These are phyloP conservation scores for Lanzia echinophila DNA, from an alignment of 2,329 filamentous ascomycete genomes.

Conservation along the genomic window DNA sequence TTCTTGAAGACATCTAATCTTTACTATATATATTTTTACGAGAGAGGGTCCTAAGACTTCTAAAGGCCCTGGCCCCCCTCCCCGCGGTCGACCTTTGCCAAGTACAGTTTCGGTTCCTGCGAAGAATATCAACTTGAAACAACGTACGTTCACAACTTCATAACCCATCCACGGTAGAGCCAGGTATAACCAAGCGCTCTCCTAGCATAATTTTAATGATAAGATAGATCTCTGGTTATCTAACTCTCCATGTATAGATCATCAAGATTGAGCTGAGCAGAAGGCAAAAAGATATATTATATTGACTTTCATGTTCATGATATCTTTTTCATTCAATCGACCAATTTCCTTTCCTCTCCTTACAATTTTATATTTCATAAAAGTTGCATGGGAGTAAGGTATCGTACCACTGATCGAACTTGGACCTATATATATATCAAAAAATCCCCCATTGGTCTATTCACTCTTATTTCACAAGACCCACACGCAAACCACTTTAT, in stretches of 20 bases:
- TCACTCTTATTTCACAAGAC: not conserved
- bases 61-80: not conserved
- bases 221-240: not conserved
- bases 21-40: too few species aligned
- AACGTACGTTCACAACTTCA: conserved; percentile 2
- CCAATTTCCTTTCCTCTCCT: conserved; percentile 10
- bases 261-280: too few species aligned
- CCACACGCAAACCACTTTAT: conserved; percentile 6
- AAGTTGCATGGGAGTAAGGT: conserved; percentile 7
- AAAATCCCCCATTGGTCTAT: not conserved
- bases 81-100: not conserved
- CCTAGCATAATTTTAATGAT: conserved; percentile 9
- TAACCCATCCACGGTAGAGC: not conserved
- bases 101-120: conserved; percentile 6
- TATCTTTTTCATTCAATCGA: not conserved
- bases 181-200: not conserved
- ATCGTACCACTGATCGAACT: conserved; percentile 1
- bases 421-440: not conserved
- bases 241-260: conserved; percentile 1
- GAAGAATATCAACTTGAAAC: conserved; percentile 10
- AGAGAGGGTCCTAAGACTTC: too few species aligned
- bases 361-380: conserved; percentile 6
- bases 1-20: too few species aligned
- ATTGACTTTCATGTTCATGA: not conserved
- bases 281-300: not conserved